Percentiles rank a stretch among this genome's conserved stretches.
These are phyloP conservation scores for Lophiostoma macrostomum DNA, from an alignment of 495 filamentous ascomycete genomes.

Conservation along the genomic window DNA sequence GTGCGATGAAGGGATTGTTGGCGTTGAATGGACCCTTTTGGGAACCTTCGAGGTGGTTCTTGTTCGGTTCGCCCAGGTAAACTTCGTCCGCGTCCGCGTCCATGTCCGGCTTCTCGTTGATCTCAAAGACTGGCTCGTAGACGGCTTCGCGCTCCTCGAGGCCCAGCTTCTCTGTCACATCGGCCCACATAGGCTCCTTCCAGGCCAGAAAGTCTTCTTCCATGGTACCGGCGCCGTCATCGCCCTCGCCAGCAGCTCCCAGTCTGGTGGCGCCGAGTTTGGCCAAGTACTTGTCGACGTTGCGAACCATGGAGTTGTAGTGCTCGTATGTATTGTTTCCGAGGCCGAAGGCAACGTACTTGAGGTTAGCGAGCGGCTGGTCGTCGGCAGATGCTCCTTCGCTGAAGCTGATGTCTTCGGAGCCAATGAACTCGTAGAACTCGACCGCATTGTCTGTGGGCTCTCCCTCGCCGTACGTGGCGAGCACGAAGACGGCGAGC, in stretches of 20 bases:
- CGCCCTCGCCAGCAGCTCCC: conserved; percentile 87
- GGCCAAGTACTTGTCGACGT: conserved; percentile 72
- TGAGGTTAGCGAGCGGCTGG: conserved; percentile 74
- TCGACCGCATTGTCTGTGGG: conserved; percentile 98
- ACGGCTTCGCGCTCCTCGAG: conserved; percentile 93
- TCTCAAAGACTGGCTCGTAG: conserved; percentile 88
- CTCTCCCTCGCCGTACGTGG: conserved; percentile 97
- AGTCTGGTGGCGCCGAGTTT: conserved; percentile 82
- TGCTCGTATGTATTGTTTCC: conserved; percentile 99
- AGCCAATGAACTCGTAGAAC: conserved; percentile 93
- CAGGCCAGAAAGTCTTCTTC: conserved; percentile 98
- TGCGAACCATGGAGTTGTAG: conserved; percentile 98
- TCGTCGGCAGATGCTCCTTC: conserved; percentile 62
- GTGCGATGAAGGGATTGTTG: conserved; percentile 95
- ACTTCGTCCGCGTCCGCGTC: conserved; percentile 77
- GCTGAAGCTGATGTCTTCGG: conserved; percentile 77
- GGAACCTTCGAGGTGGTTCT: conserved; percentile 83
- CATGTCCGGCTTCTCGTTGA: conserved; percentile 72
- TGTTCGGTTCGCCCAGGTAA: conserved; percentile 95
- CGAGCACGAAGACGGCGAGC: conserved; percentile 89
- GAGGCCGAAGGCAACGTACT: conserved; percentile 92
- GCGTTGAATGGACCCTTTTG: conserved; percentile 91
- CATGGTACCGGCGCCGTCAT: conserved; percentile 98
- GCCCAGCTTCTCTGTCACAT: conserved; percentile 73
- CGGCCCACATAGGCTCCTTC: conserved; percentile 99